Base-by-base conservation (phyloP, 192 early-diverging fungal genomes). In the Phycomyces nitens region DNA sequence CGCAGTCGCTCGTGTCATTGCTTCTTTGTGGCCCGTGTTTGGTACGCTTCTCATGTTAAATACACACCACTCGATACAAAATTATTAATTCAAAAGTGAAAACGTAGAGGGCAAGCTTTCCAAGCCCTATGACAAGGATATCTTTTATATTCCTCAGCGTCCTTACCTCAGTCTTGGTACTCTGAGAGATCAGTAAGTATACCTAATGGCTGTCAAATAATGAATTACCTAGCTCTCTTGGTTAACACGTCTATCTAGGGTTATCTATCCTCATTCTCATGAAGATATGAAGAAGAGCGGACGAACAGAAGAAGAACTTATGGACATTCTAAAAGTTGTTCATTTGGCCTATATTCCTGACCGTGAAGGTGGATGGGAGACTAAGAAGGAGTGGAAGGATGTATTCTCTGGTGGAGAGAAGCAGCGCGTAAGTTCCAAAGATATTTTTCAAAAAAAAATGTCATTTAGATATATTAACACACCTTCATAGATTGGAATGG, bases 121-220 rank as follows among this genome's bases (percentile, higher is more conserved):
- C 20, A 84, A 87, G 51, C 92, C 92, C 24, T 78, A 78, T 70
- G 77, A 83, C 72, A 80, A 85, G 54, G 88, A 91, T 72, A 94
- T 99, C 68, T 96, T 98, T 72, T 99, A 99, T 79, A 93, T 99
- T 55, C 97, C 97, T 41, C 97, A 99, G 77, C 86, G 94, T 39
- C 94, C 97, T 16, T 99, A 99, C 70, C 81, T 99, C 34, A 86
- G 91, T 47, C 72, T 95, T 15, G 95, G 97, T 23, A 95, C 92
- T 6, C 72, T 99, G 65, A 89, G 97, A 66, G 96, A 98, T 76
- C 95, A 97, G 80, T 79, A 71, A 67, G 77, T 70, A 12, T 22
- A 29, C 5, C 39, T 20, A 6, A 23, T n/a, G n/a, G n/a, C n/a
- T n/a, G n/a, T n/a, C n/a, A n/a, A n/a, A n/a, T n/a, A n/a, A n/a